These are phyloP conservation scores for Cochlearia excelsa DNA, from an alignment of 345 rosid genomes.

Conservation along the genomic window DNA sequence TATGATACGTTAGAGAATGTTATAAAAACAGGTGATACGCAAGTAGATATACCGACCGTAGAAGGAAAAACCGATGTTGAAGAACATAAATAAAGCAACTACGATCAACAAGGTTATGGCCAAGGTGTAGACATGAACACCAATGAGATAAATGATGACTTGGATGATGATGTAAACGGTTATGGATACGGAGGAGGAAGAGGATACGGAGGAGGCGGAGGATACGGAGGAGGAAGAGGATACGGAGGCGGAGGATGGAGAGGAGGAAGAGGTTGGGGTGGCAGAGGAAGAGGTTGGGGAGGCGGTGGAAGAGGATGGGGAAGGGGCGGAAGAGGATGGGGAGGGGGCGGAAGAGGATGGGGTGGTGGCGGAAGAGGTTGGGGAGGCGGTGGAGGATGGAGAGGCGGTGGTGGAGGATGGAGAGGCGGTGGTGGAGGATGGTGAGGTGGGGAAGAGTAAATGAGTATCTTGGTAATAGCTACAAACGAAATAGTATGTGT, in stretches of 20 bases:
- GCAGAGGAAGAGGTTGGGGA: slow-evolving; percentile 6
- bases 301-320: background rate
- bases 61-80: background rate
- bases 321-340: background rate
- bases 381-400: slow-evolving; percentile 5
- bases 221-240: slow-evolving; percentile 12
- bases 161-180: too few relatives aligned
- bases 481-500: background rate
- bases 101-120: slow-evolving; percentile 16
- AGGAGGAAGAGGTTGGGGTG: background rate
- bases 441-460: slow-evolving; percentile 12
- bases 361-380: slow-evolving; percentile 15
- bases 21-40: slow-evolving; percentile 10
- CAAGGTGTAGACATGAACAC: too few relatives aligned
- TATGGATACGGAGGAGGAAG: background rate
- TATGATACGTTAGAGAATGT: slow-evolving; percentile 1
- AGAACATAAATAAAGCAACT: background rate
- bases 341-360: background rate
- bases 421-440: slow-evolving; percentile 4
- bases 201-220: slow-evolving; percentile 18
- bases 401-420: slow-evolving; percentile 8
- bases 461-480: slow-evolving; percentile 18
- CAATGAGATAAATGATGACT: too few relatives aligned
- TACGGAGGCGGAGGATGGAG: background rate
- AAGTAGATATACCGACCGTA: slow-evolving; percentile 15